Evolutionary conservation across 805 yeast genomes (phyloP).

Genomic region (Candida maesae): DNA sequence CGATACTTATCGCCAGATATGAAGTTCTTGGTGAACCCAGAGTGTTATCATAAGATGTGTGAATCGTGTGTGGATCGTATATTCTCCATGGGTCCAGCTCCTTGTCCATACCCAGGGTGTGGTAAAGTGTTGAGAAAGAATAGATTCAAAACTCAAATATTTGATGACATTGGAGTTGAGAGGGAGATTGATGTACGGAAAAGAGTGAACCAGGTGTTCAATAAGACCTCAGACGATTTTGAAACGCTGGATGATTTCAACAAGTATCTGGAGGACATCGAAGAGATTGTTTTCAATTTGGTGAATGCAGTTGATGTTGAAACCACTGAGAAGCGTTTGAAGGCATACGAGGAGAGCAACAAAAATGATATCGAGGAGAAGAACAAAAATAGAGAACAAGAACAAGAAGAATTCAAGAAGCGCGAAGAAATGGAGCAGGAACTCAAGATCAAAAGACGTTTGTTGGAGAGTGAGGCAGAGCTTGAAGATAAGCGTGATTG

Average conservation of each 20-base stretch:
- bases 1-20: constrained; percentile 90
- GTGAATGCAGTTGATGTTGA: constrained; percentile 67
- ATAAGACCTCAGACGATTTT: constrained; percentile 77
- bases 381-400: constrained; percentile 68
- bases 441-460: constrained; percentile 43
- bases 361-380: constrained; percentile 73
- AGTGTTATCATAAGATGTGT: constrained; percentile 97
- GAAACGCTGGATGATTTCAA: constrained; percentile 55
- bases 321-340: constrained; percentile 60
- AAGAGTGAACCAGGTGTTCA: constrained; percentile 71
- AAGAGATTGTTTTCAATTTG: constrained; percentile 73
- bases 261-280: constrained; percentile 78
- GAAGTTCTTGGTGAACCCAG: constrained; percentile 90
- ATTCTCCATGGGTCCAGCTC: constrained; percentile 91
- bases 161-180: constrained; percentile 88
- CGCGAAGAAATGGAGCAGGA: constrained; percentile 70
- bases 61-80: constrained; percentile 96
- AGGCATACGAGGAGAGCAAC: constrained; percentile 69
- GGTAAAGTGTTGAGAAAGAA: constrained; percentile 82
- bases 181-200: constrained; percentile 88
- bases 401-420: constrained; percentile 58
- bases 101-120: constrained; percentile 93
- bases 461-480: constrained; percentile 61
- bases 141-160: constrained; percentile 86
- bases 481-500: constrained; percentile 54